These are phyloP conservation scores for Neoconidiobolus thromboides DNA, from an alignment of 371 early-diverging fungal genomes.

Conservation along the genomic window DNA sequence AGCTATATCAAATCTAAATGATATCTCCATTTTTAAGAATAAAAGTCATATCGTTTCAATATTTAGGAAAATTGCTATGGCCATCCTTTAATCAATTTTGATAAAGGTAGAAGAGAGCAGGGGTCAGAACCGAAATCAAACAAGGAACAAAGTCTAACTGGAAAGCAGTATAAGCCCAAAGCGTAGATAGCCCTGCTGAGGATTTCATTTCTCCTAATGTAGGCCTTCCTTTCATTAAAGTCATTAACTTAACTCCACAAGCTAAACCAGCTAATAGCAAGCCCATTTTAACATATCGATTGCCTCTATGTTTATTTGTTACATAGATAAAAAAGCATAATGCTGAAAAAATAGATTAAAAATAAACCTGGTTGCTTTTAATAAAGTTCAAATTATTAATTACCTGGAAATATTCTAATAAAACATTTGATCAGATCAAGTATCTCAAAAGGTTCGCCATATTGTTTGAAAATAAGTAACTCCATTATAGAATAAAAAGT, in stretches of 20 bases:
- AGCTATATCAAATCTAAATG: no score
- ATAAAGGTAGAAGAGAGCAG: constrained; percentile 3
- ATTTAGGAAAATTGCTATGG: no score
- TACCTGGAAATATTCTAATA: constrained; percentile 4
- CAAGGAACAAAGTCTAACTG: constrained; percentile 5
- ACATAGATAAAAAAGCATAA: constrained; percentile 4
- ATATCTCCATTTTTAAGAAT: no score
- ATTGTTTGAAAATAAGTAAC: background rate
- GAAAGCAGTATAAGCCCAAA: constrained; percentile 3
- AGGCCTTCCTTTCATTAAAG: background rate
- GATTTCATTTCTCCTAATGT: background rate
- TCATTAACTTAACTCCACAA: background rate
- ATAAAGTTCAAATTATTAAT: background rate
- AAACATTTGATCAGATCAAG: background rate
- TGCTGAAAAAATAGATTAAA: background rate
- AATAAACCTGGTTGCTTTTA: background rate
- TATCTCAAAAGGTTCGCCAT: background rate
- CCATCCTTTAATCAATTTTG: background rate
- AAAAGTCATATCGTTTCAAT: no score
- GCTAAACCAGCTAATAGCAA: background rate
- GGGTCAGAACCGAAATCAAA: constrained; percentile 1
- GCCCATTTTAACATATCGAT: background rate
- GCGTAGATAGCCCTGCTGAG: background rate
- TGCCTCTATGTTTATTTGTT: background rate
- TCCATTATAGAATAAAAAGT: background rate